A percentile compares a stretch with the other conserved stretches of the same genome.
phyloP scores from a whole-genome alignment of 805 yeast species.

The Pichia exigua region DNA sequence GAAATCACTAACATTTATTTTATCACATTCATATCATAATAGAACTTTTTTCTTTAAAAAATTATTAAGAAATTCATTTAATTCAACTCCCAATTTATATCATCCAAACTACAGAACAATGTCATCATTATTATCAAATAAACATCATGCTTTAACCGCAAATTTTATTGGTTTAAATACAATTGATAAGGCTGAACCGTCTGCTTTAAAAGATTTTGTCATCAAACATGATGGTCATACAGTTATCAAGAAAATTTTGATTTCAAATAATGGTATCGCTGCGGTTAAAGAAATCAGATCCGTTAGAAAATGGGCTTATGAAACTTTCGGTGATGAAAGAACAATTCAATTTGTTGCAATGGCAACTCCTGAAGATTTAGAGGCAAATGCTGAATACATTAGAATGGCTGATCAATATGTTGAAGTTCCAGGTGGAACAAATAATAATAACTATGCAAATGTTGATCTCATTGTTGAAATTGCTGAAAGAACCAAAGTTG shows the following conservation, averaged over 20 bases:
- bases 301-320: constrained; percentile 98
- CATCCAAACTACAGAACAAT: not conserved
- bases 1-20: not conserved
- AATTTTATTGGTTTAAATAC: constrained; percentile 83
- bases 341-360: constrained; percentile 91
- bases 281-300: constrained; percentile 98
- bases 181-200: constrained; percentile 68
- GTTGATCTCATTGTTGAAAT: constrained; percentile 95
- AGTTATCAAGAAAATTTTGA: constrained; percentile 77
- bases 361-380: constrained; percentile 99
- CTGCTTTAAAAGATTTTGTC: constrained; percentile 77
- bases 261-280: constrained; percentile 98
- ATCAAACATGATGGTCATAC: constrained; percentile 88
- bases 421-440: constrained; percentile 98
- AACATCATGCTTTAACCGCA: constrained; percentile 41
- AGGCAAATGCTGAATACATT: constrained; percentile 94
- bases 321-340: constrained; percentile 94
- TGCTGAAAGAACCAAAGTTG: constrained; percentile 93
- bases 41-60: not conserved
- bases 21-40: not conserved
- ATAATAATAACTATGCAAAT: constrained; percentile 96
- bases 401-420: constrained; percentile 99
- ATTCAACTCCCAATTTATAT: not conserved
- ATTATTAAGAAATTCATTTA: not conserved
- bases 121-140: constrained; percentile 8